Base-by-base conservation (phyloP, 2,329 filamentous ascomycete species). In the Calonectria henricotiae region DNA sequence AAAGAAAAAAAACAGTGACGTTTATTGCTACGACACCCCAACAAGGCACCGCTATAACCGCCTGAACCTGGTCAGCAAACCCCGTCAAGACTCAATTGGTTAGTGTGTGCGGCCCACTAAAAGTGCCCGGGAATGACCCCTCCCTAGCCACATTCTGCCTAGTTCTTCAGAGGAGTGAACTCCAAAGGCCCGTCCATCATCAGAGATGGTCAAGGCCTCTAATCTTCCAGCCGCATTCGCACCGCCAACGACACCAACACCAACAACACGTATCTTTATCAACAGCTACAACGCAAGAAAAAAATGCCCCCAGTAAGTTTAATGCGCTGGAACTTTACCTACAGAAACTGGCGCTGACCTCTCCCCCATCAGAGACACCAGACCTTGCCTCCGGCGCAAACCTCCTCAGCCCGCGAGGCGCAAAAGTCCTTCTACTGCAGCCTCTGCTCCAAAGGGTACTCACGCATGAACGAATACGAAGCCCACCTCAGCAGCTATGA, bases 401-500 rank as follows among this genome's bases (percentile, higher is more conserved):
- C 89, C 25, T 85, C 86, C 30, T 88, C 89, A 2, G 94, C 94
- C 9, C 91, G 93, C 72, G 92, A 94, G 78, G 93, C 94, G 17
- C 87, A 94, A 60, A 93, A 91, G 78, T 91, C 93, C 39, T 96
- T 97, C 84, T 95, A 93, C 84, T 97, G 92, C 85, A 89, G 91
- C 46, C 89, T 98, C 65, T 98, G 96, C 86, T 91, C 93, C 73
- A 98, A 98, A 84, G 96, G 95, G 77, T 99, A 98, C 84, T 91
- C 92, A 1, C 94, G 96, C 67, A 96, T 97, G 88, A 96, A 97
- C 80, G 96, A 98, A 81, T 98, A 97, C 82, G 96, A 98, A 83
- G 93, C 95, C 8, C 96, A 99, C 82, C 93, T 98, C 67, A 91
- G 91, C 73, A 96, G 93, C 78, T 98, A 98, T 83, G 96, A 98